Conservation (phyloP, 345 rosid species). For the Dipteronia sinensis region DNA sequence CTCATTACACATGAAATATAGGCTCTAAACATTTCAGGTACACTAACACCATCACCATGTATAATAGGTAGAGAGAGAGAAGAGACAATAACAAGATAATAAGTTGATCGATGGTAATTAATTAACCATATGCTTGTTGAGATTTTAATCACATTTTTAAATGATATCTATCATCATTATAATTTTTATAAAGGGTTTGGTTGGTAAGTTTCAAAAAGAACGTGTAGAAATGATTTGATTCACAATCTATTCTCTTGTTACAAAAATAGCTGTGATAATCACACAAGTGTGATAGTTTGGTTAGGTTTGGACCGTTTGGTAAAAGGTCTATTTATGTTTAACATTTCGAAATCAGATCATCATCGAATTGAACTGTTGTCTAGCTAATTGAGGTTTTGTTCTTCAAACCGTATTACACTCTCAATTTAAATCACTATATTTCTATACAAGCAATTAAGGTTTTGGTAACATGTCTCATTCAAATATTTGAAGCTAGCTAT, state of each 20-base stretch:
- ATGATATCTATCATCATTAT: constrained; percentile 4
- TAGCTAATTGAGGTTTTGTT: not conserved
- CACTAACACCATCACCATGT: no score
- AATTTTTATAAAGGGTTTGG: constrained; percentile 6
- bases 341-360: not conserved
- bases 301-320: constrained; percentile 5
- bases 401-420: not conserved
- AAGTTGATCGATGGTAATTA: not conserved
- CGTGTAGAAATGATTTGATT: constrained; percentile 7
- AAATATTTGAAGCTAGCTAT: constrained; percentile 7
- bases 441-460: not conserved
- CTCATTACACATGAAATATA: no score
- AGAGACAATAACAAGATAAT: not conserved
- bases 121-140: not conserved
- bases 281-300: not conserved
- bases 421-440: not conserved
- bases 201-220: constrained; percentile 6
- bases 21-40: no score
- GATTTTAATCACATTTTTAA: constrained; percentile 14
- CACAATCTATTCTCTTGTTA: not conserved
- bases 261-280: not conserved
- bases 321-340: not conserved
- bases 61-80: not conserved
- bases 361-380: not conserved
- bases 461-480: constrained; percentile 33